A percentile compares a stretch with the other conserved stretches of the same genome.
Evolutionary conservation across 768 basidiomycete species (phyloP).

Genomic region (Tubosaeta sp.): DNA sequence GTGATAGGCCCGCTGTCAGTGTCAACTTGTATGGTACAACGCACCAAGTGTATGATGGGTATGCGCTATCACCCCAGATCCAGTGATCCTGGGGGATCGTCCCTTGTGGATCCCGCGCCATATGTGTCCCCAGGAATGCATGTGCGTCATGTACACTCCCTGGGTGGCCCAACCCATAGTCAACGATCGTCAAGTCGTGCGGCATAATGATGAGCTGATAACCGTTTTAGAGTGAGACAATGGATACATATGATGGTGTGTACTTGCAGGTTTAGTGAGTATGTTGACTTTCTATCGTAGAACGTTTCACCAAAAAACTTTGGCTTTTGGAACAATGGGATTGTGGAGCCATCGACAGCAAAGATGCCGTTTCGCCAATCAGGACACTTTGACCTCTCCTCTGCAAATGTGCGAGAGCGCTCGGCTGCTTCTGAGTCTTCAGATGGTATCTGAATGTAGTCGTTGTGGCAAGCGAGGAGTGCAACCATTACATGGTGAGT

Average conservation of each 20-base stretch:
- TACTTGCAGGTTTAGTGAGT: slow-evolving; percentile 17
- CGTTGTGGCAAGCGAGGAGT: neutral
- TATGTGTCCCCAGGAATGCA: neutral
- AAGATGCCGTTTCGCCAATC: slow-evolving; percentile 35
- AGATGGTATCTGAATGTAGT: neutral
- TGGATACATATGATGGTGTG: neutral
- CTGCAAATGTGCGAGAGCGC: neutral
- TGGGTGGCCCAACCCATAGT: neutral
- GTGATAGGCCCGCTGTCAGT: no score
- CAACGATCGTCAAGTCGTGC: neutral
- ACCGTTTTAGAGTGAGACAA: no score
- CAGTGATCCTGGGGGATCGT: neutral
- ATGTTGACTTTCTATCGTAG: slow-evolving; percentile 15
- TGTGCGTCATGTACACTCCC: neutral
- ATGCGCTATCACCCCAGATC: neutral
- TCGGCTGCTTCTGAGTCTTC: neutral
- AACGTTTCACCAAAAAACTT: neutral
- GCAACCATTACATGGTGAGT: neutral
- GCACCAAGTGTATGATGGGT: no score
- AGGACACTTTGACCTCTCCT: neutral
- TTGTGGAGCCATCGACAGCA: slow-evolving; percentile 34
- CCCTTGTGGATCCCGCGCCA: neutral
- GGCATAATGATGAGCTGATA: slow-evolving; percentile 3
- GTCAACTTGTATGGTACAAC: no score
- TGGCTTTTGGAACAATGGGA: slow-evolving; percentile 10